Percentiles rank a stretch among this genome's conserved stretches.
These are phyloP conservation scores for Pythium apleroticum DNA, from an alignment of 352 stramenopile genomes.

Conservation along the genomic window DNA sequence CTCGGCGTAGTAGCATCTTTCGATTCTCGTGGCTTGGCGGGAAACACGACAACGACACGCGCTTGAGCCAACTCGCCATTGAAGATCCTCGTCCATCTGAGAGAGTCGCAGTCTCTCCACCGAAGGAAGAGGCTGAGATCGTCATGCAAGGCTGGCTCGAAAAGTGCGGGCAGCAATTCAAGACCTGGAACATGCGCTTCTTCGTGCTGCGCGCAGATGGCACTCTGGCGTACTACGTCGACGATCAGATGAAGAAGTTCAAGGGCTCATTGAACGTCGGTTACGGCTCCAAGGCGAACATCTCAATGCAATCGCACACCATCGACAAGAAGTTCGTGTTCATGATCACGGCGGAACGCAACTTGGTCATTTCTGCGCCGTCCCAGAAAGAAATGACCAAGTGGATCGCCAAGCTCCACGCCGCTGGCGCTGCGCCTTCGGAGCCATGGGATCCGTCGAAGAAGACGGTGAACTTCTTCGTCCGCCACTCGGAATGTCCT, in stretches of 20 bases:
- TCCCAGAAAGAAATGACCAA: slow-evolving; percentile 77
- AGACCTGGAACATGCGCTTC: slow-evolving; percentile 90
- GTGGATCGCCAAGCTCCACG: slow-evolving; percentile 78
- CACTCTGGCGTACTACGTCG: slow-evolving; percentile 78
- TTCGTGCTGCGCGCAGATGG: slow-evolving; percentile 83
- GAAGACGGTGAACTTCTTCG: slow-evolving; percentile 84
- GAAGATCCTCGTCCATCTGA: slow-evolving; percentile 21
- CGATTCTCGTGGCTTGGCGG: slow-evolving; percentile 58
- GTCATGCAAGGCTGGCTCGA: slow-evolving; percentile 87
- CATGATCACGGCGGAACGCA: slow-evolving; percentile 72
- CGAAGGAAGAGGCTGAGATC: slow-evolving; percentile 64
- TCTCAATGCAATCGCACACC: slow-evolving; percentile 82
- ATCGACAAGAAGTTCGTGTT: slow-evolving; percentile 85
- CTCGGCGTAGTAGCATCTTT: slow-evolving; percentile 39
- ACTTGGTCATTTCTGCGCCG: slow-evolving; percentile 81
- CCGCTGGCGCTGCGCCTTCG: slow-evolving; percentile 60
- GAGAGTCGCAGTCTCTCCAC: slow-evolving; percentile 12
- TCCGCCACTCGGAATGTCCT: slow-evolving; percentile 61
- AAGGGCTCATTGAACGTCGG: slow-evolving; percentile 83
- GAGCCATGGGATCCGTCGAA: slow-evolving; percentile 75
- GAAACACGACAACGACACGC: slow-evolving; percentile 17
- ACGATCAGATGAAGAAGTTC: slow-evolving; percentile 70
- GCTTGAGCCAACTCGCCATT: slow-evolving; percentile 30
- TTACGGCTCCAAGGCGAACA: slow-evolving; percentile 61
- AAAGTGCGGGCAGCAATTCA: slow-evolving; percentile 87